Conservation (phyloP, 371 early-diverging fungal species). For the Apophysomyces sp. region DNA sequence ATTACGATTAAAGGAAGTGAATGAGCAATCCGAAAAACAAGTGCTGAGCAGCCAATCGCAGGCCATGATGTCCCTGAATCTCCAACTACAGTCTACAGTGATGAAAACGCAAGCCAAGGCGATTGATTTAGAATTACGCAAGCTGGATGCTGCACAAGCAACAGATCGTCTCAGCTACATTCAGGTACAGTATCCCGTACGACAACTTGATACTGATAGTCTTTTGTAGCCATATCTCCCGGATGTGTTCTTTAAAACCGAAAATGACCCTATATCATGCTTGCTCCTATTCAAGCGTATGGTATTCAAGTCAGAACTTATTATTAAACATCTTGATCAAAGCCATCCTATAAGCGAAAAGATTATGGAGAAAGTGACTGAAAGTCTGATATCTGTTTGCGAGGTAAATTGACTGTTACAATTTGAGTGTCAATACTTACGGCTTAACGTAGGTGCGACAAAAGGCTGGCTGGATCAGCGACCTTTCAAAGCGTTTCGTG, state of each 20-base stretch:
- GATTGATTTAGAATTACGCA: constrained; percentile 87
- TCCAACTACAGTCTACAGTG: constrained; percentile 78
- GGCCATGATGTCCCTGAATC: constrained; percentile 79
- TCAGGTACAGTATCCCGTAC: constrained; percentile 18
- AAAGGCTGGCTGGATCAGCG: constrained; percentile 68
- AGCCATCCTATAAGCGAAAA: constrained; percentile 59
- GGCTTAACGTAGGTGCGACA: constrained; percentile 50
- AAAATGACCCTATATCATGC: constrained; percentile 78
- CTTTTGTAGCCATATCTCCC: constrained; percentile 76
- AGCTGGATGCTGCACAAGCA: constrained; percentile 84
- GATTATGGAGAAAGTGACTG: constrained; percentile 51
- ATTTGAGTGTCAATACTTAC: not conserved
- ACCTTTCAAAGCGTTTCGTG: constrained; percentile 65
- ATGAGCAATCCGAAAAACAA: constrained; percentile 52
- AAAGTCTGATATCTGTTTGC: constrained; percentile 53
- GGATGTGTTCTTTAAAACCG: constrained; percentile 77
- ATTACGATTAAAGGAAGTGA: constrained; percentile 62
- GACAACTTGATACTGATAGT: not conserved
- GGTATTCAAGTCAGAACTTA: constrained; percentile 76
- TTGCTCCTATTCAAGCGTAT: constrained; percentile 78
- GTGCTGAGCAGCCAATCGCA: constrained; percentile 73
- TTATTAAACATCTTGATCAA: constrained; percentile 78
- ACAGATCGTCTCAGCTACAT: constrained; percentile 71
- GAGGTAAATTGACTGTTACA: too few species aligned
- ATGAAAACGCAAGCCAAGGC: constrained; percentile 87